Conservation (phyloP, 2,329 filamentous ascomycete genomes). For the Chalaropsis thielavioides region DNA sequence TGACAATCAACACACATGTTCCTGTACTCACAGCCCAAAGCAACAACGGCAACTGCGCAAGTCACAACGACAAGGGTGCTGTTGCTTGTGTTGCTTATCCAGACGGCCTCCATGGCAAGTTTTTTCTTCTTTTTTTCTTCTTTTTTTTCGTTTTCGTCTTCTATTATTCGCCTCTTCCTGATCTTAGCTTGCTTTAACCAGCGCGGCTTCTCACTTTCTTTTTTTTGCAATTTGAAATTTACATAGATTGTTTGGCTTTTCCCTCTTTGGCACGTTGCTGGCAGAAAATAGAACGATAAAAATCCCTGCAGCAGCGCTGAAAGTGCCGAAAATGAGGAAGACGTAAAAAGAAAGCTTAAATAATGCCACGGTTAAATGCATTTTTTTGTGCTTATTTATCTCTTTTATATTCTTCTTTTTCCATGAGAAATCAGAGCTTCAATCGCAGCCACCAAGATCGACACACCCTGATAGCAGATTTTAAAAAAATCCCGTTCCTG, state of each 20-base stretch:
- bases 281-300: background rate
- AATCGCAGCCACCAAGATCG: background rate
- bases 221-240: no score
- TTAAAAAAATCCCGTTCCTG: background rate
- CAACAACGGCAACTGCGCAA: no score
- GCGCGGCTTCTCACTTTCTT: background rate
- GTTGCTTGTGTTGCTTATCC: background rate
- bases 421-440: background rate
- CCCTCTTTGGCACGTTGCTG: background rate
- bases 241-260: no score
- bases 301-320: background rate
- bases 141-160: no score
- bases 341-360: conserved; percentile 6
- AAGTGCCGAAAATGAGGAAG: conserved; percentile 1
- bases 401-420: background rate
- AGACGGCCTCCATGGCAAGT: background rate
- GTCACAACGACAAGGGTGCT: no score
- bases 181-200: background rate
- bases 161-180: background rate
- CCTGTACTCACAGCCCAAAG: no score
- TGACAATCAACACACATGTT: no score
- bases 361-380: background rate
- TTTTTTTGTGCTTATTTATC: background rate
- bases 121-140: background rate
- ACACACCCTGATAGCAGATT: background rate